Evolutionary conservation across 345 rosid species (phyloP).

Genomic region (Citrus glauca): DNA sequence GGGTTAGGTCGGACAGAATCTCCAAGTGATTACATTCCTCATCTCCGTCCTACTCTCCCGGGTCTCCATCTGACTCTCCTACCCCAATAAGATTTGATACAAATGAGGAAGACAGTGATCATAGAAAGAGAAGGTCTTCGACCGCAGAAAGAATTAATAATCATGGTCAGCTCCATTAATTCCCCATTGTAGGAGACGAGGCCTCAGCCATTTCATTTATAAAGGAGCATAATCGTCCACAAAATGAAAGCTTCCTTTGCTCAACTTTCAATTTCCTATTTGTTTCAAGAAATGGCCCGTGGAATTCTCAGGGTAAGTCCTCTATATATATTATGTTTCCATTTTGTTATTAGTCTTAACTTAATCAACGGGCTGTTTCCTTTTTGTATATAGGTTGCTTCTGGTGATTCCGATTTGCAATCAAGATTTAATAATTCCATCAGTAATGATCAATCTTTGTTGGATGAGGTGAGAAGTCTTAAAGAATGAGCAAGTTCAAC

Average conservation of each 20-base stretch:
- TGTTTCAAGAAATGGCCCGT: neutral
- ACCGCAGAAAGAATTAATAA: no score
- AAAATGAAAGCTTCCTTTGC: neutral
- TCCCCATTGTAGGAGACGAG: no score
- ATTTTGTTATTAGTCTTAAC: no score
- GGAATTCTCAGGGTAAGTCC: neutral
- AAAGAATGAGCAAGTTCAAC: no score
- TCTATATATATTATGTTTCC: no score
- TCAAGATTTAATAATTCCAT: neutral
- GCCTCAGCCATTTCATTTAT: neutral
- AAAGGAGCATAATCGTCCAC: neutral
- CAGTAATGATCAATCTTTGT: no score
- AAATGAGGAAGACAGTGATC: no score
- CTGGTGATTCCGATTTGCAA: neutral
- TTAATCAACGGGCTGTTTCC: no score
- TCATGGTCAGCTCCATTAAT: no score
- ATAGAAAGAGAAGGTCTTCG: neutral
- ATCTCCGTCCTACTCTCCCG: neutral
- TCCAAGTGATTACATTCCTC: no score
- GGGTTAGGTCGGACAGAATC: no score
- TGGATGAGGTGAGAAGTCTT: neutral
- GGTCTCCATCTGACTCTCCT: neutral
- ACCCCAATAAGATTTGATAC: no score
- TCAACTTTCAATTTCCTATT: neutral
- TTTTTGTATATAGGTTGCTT: neutral